phyloP scores from a whole-genome alignment of 805 yeast species.

The Starmerella cellae region DNA sequence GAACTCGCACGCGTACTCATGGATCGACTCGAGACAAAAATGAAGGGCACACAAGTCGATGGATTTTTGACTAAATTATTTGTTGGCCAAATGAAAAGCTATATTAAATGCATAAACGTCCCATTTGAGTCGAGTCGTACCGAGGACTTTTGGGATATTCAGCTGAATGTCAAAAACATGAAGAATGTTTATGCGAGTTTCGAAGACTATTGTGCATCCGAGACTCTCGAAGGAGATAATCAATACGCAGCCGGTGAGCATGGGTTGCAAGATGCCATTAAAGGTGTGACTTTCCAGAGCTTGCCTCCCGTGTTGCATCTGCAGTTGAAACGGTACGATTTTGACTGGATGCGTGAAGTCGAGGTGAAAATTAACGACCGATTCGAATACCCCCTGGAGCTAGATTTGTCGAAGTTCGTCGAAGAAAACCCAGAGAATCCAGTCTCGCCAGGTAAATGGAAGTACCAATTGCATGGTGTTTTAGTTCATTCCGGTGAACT shows the following conservation, averaged over 20 bases:
- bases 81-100: conserved; percentile 95
- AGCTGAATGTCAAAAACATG: conserved; percentile 79
- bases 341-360: conserved; percentile 78
- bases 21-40: conserved; percentile 81
- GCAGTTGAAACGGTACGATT: conserved; percentile 88
- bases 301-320: conserved; percentile 89
- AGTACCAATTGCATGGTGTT: conserved; percentile 80
- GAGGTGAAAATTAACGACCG: conserved; percentile 85
- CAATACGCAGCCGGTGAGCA: conserved; percentile 82
- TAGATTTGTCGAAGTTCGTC: conserved; percentile 68
- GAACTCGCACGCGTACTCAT: conserved; percentile 87
- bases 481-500: conserved; percentile 92
- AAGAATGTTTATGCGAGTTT: conserved; percentile 61
- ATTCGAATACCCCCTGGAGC: conserved; percentile 72
- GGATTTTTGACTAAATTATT: conserved; percentile 65
- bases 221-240: conserved; percentile 84
- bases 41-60: conserved; percentile 78
- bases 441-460: conserved; percentile 36
- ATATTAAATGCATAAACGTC: conserved; percentile 81
- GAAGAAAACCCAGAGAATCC: conserved; percentile 31
- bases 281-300: conserved; percentile 82
- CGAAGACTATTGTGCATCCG: conserved; percentile 75
- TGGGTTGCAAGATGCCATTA: conserved; percentile 91
- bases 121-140: conserved; percentile 81
- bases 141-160: conserved; percentile 98